A percentile compares a stretch with the other conserved stretches of the same genome.
phyloP scores from a whole-genome alignment of 257 asterid species.

The Apocynum venetum region DNA sequence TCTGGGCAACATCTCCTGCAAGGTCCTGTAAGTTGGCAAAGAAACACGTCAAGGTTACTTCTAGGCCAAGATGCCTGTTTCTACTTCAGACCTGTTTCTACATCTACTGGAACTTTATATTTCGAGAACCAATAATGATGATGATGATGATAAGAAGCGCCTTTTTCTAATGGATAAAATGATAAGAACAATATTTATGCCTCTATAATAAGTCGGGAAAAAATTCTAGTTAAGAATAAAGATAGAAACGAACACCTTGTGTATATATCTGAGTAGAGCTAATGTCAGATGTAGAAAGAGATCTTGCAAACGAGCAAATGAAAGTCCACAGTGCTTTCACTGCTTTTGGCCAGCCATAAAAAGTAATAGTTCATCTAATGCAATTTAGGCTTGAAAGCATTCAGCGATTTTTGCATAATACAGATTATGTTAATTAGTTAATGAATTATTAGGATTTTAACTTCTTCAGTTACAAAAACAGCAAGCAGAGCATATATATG shows the following conservation, averaged over 20 bases:
- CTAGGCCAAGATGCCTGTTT: background rate
- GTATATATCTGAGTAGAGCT: background rate
- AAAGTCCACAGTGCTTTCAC: background rate
- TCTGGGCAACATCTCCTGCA: slow-evolving; percentile 74
- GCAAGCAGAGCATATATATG: slow-evolving; percentile 8
- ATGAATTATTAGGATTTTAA: background rate
- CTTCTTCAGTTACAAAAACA: background rate
- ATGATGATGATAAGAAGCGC: background rate
- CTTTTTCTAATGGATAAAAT: background rate
- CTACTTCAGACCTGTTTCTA: background rate
- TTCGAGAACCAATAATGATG: background rate
- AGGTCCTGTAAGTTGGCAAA: slow-evolving; percentile 54
- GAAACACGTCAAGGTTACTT: slow-evolving; percentile 7
- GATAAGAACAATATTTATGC: background rate
- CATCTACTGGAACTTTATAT: background rate
- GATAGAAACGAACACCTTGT: background rate
- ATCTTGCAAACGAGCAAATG: background rate
- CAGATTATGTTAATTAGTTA: background rate
- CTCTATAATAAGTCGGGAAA: background rate
- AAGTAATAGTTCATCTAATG: background rate
- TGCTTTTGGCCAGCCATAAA: background rate
- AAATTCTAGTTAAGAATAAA: background rate
- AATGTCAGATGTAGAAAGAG: background rate
- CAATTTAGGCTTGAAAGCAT: background rate
- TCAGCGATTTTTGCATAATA: background rate